Base-by-base conservation (phyloP, 306 rosid genomes). In the Lathyrus tuberosus region DNA sequence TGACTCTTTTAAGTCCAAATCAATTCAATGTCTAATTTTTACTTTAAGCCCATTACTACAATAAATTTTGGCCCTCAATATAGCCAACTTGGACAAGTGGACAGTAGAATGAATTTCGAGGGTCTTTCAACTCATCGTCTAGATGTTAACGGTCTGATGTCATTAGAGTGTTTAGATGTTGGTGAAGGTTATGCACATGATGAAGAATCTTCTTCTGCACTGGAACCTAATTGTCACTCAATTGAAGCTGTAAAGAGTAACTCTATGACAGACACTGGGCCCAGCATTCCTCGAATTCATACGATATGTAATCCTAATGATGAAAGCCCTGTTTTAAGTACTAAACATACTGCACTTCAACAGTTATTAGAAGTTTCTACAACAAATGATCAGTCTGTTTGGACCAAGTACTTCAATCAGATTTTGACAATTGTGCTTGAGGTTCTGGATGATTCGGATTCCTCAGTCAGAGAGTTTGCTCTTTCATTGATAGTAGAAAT, bases 371-470 rank as follows among this genome's bases (percentile, higher is more conserved):
- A 91, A 64, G 89, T 88, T 74, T 95, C 99, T 40, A 49, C 74
- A 18, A 65, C 86, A 69, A 91, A 91, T 73, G 96, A 95, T 75
- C 83, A 78, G 65, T 86, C 95, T 71, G 57, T 91, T 79, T 95
- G 99, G 99, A 79, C 83, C 17, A 89, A 89, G 99, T 95, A 95
- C 86, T 95, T 95, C 83, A 95, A 95, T 80, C 99, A 95, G 82
- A 95, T 95, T 70, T 82, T 95, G 85, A 95, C 99, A 1, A 93
- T 69, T 69, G 86, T 89, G 73, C 97, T 95, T 71, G 99, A 95
- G 86, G 95, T 91, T 44, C 77, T 88, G 86, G 99, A 95, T 78
- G 97, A 95, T 84, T 83, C 86, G 38, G 96, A 91, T 81, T 87
- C 96, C 80, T 79, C 95, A 57, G 80, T 83, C 63, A 89, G 89